Evolutionary conservation across 805 yeast genomes (phyloP), one percentile per base, ranked within the genome.

Genomic region (Cyberlindnera mrakii): DNA sequence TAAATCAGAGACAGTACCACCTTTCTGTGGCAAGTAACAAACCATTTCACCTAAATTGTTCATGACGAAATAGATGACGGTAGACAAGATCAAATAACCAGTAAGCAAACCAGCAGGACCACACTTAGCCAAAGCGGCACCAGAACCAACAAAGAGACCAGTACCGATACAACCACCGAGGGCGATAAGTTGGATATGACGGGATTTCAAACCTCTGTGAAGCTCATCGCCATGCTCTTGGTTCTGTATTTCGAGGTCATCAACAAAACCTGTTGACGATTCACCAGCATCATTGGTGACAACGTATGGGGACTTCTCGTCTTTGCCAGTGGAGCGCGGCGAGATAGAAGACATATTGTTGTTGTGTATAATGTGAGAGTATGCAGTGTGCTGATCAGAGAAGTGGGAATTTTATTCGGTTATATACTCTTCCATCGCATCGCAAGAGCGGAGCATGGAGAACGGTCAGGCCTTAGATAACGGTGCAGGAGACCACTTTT

Each of bases 81-180:
- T 64, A 10, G 86, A 80, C 57, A 85, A 72, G 37, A 80, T 64
- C 20, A 78, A 49, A 57, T 83, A 85, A 11, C 88, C 79, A 19
- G 78, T 65, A 32, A 85, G 69, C 31, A 78, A 51, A 25, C 76
- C 77, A 1, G 82, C 85, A n/a, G 93, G 91, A 23, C 93, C 93
- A 59, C 87, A 85, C 29, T 71, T 67, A 16, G 71, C 51, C 40
- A 85, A 63, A 3, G 85, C 74, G 15, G 72, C 61, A 47, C 87
- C 86, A 1, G 88, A 74, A 55, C 88, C 88, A 30, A 87, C 83
- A 48, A 87, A 78, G 40, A 87, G 68, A 59, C 95, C 96, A 2
- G 93, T 82, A 55, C 96, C 96, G 52, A 87, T 85, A 46, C 82
- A 74, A 38, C 91, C 90, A 54, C 93, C 95, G 45, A 85, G 71